These are phyloP conservation scores for Trichoderma sp. DNA, from an alignment of 2,329 filamentous ascomycete species.

Conservation along the genomic window DNA sequence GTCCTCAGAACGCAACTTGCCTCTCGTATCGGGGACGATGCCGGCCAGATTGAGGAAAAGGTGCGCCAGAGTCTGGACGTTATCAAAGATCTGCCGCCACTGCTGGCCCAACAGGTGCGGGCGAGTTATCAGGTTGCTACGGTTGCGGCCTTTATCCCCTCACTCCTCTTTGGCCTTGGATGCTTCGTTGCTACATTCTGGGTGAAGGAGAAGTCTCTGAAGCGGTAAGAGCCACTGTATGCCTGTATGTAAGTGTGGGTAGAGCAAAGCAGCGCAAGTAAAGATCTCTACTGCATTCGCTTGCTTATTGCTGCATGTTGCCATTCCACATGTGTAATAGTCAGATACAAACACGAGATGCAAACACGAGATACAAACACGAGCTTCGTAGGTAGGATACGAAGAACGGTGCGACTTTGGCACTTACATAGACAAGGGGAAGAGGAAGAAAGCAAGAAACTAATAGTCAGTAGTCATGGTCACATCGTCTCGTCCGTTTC, in stretches of 20 bases:
- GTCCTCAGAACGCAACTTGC: conserved; percentile 60
- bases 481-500: background rate
- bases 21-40: conserved; percentile 58
- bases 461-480: background rate
- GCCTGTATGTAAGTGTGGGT: background rate
- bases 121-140: conserved; percentile 62
- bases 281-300: background rate
- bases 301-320: background rate
- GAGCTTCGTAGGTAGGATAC: background rate
- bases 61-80: conserved; percentile 72
- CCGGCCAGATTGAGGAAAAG: conserved; percentile 65
- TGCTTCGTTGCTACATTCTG: conserved; percentile 50
- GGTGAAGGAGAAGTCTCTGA: conserved; percentile 59
- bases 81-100: conserved; percentile 64
- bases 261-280: background rate
- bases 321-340: background rate
- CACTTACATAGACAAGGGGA: background rate
- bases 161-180: conserved; percentile 39
- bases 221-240: conserved; percentile 31
- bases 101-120: conserved; percentile 60
- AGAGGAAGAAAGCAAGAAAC: background rate
- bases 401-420: background rate
- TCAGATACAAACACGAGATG: background rate
- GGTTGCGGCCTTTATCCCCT: conserved; percentile 45
- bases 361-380: background rate